Conservation (phyloP, 345 rosid genomes). For the Bretschneidera sinensis region DNA sequence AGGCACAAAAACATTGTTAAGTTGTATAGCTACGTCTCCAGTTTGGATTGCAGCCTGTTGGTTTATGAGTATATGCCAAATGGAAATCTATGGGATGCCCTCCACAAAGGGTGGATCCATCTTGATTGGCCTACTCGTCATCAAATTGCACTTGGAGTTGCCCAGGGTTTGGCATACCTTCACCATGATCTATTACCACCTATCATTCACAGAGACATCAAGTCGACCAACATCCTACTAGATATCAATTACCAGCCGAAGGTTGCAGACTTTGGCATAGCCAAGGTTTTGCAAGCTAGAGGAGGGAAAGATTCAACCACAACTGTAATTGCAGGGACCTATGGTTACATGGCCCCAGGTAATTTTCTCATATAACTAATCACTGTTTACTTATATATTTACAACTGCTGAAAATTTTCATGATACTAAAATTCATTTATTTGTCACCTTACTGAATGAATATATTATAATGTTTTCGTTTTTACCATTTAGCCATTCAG, state of each 20-base stretch:
- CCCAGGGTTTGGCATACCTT: conserved; percentile 88
- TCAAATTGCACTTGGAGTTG: conserved; percentile 81
- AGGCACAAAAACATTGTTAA: conserved; percentile 92
- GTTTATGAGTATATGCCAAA: conserved; percentile 92
- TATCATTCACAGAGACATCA: conserved; percentile 89
- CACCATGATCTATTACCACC: conserved; percentile 76
- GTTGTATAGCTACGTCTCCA: conserved; percentile 73
- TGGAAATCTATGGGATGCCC: conserved; percentile 87
- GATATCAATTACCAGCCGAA: conserved; percentile 75
- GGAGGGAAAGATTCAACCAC: conserved; percentile 82
- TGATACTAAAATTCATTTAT: too few species aligned
- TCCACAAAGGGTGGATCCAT: conserved; percentile 53
- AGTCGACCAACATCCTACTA: conserved; percentile 77
- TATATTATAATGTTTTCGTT: too few species aligned
- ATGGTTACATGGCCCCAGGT: conserved; percentile 96
- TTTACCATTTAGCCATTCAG: too few species aligned
- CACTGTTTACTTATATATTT: too few species aligned
- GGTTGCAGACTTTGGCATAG: conserved; percentile 93
- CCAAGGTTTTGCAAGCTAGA: conserved; percentile 85
- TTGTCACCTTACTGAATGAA: too few species aligned
- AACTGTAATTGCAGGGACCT: conserved; percentile 82
- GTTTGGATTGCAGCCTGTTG: conserved; percentile 56
- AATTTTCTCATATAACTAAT: conserved; percentile 2
- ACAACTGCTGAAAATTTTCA: neutral
- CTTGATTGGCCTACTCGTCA: conserved; percentile 88